Conservation (phyloP, 768 basidiomycete genomes). For the Boletellus sp. region DNA sequence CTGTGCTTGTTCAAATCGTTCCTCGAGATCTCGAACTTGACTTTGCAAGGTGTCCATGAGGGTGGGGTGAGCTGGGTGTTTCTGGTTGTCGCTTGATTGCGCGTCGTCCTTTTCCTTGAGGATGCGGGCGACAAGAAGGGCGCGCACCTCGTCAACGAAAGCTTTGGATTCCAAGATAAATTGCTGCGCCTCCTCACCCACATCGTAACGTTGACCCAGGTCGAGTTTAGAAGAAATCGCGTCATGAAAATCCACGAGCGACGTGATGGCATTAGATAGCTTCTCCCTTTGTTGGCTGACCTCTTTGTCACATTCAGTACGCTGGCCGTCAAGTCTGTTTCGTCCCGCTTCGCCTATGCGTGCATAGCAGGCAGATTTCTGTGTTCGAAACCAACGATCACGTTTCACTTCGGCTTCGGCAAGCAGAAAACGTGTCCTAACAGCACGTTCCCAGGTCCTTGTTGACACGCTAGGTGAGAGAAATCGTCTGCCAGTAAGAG, state of each 20-base stretch:
- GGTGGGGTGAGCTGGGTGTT: not conserved
- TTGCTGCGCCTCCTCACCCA: slow-evolving; percentile 15
- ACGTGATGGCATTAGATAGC: slow-evolving; percentile 21
- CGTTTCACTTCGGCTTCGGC: slow-evolving; percentile 29
- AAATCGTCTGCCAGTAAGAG: not conserved
- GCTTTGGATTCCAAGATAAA: slow-evolving; percentile 27
- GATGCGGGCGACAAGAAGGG: slow-evolving; percentile 21
- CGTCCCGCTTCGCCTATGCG: slow-evolving; percentile 31
- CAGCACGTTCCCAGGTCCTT: slow-evolving; percentile 30
- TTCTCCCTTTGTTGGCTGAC: slow-evolving; percentile 22
- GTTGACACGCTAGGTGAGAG: slow-evolving; percentile 1
- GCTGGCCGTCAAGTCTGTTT: slow-evolving; percentile 27
- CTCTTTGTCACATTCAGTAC: slow-evolving; percentile 27
- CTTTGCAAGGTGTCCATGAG: slow-evolving; percentile 11
- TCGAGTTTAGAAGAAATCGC: slow-evolving; percentile 21
- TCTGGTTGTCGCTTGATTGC: not conserved
- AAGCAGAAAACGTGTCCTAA: slow-evolving; percentile 25
- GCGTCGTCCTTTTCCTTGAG: slow-evolving; percentile 14
- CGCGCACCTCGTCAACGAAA: slow-evolving; percentile 23
- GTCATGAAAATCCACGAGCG: slow-evolving; percentile 24
- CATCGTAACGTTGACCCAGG: slow-evolving; percentile 26
- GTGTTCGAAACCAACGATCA: slow-evolving; percentile 28
- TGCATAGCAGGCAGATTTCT: slow-evolving; percentile 27
- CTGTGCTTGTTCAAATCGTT: slow-evolving; percentile 30
- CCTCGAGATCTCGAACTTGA: slow-evolving; percentile 23